Conservation (phyloP, 306 rosid genomes). For the Prinsepia uniflora region DNA sequence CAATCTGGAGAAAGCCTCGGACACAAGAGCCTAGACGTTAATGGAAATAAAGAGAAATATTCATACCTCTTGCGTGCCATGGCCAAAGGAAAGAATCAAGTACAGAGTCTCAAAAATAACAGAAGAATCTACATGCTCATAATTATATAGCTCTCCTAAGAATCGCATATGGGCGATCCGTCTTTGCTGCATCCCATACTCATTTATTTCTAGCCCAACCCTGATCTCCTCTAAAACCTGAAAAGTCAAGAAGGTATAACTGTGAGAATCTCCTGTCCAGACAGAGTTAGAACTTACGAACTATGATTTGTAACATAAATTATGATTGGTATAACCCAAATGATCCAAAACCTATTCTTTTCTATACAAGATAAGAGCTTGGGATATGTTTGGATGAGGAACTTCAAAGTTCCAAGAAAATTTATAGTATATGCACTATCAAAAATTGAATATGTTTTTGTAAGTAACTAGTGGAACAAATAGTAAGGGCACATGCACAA, state of each 20-base stretch:
- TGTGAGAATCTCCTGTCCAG: constrained; percentile 5
- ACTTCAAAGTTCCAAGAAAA: no score
- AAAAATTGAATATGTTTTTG: no score
- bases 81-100: constrained; percentile 77
- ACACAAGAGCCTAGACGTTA: neutral
- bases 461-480: no score
- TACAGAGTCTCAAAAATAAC: constrained; percentile 91
- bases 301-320: neutral
- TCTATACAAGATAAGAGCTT: no score
- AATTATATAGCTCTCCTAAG: constrained; percentile 94
- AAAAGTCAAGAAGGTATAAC: constrained; percentile 16
- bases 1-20: neutral
- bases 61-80: constrained; percentile 84
- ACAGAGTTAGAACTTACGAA: neutral
- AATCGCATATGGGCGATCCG: constrained; percentile 95
- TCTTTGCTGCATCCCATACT: constrained; percentile 96
- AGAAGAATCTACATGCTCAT: constrained; percentile 95
- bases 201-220: constrained; percentile 88
- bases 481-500: no score
- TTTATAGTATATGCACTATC: no score
- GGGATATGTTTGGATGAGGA: no score
- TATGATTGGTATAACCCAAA: neutral
- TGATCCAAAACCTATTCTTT: no score
- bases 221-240: constrained; percentile 99
- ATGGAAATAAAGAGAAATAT: neutral